Percentiles rank a stretch among this genome's conserved stretches.
Evolutionary conservation across 768 basidiomycete genomes (phyloP).

Genomic region (Hericium alpestre): DNA sequence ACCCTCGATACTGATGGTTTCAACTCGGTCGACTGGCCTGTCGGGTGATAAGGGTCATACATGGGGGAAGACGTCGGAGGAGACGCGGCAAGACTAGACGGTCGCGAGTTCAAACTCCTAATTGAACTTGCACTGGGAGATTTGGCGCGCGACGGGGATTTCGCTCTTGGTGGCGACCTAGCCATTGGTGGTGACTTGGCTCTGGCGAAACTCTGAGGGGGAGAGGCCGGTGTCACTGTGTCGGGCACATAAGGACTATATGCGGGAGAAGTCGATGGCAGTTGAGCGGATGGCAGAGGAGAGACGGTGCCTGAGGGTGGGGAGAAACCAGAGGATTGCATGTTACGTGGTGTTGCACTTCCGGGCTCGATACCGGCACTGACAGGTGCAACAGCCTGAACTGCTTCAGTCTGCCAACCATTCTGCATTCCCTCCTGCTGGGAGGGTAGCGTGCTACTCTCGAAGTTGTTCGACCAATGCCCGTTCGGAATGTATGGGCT

Average conservation of each 20-base stretch:
- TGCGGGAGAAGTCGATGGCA: not conserved
- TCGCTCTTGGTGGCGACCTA: not conserved
- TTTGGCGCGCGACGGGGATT: not conserved
- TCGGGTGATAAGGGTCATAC: constrained; percentile 13
- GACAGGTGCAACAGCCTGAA: too few species aligned
- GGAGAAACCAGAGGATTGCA: not conserved
- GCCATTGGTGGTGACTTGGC: not conserved
- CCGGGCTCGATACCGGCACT: not conserved
- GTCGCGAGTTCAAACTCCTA: not conserved
- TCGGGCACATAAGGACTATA: not conserved
- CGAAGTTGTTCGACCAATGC: too few species aligned
- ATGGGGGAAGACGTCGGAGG: constrained; percentile 1
- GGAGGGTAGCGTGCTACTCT: too few species aligned
- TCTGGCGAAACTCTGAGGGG: not conserved
- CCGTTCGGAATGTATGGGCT: too few species aligned
- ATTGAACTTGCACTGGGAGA: not conserved
- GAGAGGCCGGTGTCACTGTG: not conserved
- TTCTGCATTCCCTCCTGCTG: too few species aligned
- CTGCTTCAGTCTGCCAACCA: too few species aligned
- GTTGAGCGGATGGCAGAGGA: not conserved
- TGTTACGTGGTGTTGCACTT: not conserved
- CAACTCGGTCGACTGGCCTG: constrained; percentile 14
- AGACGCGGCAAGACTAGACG: not conserved
- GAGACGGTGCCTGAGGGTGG: not conserved
- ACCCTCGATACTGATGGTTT: constrained; percentile 7